Conservation (phyloP, 139 green algal genomes). For the Chlamydomonas incerta region DNA sequence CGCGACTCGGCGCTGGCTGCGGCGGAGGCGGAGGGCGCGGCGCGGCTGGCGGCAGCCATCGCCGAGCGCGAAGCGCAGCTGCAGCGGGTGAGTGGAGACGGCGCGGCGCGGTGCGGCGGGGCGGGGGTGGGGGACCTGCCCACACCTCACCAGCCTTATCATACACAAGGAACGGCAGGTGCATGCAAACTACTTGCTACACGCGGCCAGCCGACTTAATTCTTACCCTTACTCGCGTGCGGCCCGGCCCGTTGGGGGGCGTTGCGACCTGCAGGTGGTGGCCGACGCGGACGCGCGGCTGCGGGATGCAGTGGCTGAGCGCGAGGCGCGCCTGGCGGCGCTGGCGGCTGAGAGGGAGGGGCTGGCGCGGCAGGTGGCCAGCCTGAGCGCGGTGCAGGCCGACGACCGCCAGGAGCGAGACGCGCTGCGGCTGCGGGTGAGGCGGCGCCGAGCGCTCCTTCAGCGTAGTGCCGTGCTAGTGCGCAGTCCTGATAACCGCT, state of each 20-base stretch:
- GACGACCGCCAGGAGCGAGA: conserved; percentile 40
- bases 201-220: too few relatives aligned
- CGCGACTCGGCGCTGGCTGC: conserved; percentile 8
- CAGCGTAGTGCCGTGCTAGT: too few relatives aligned
- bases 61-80: background rate
- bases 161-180: too few relatives aligned
- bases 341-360: conserved; percentile 10
- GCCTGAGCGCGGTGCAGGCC: background rate
- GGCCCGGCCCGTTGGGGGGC: too few relatives aligned
- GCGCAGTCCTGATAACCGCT: too few relatives aligned
- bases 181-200: too few relatives aligned
- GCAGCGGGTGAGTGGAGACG: conserved; percentile 2
- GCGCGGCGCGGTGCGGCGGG: too few relatives aligned
- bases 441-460: too few relatives aligned
- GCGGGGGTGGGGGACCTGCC: too few relatives aligned
- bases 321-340: conserved; percentile 5
- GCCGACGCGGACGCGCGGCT: conserved; percentile 8
- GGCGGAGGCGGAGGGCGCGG: conserved; percentile 4
- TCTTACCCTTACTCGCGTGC: too few relatives aligned
- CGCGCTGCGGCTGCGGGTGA: conserved; percentile 24
- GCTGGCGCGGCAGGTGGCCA: conserved; percentile 27
- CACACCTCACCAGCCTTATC: background rate
- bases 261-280: too few relatives aligned
- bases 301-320: conserved; percentile 16
- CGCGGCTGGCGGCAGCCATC: background rate